Base-by-base conservation (phyloP, 495 filamentous ascomycete genomes). In the Aspergillus taichungensis region DNA sequence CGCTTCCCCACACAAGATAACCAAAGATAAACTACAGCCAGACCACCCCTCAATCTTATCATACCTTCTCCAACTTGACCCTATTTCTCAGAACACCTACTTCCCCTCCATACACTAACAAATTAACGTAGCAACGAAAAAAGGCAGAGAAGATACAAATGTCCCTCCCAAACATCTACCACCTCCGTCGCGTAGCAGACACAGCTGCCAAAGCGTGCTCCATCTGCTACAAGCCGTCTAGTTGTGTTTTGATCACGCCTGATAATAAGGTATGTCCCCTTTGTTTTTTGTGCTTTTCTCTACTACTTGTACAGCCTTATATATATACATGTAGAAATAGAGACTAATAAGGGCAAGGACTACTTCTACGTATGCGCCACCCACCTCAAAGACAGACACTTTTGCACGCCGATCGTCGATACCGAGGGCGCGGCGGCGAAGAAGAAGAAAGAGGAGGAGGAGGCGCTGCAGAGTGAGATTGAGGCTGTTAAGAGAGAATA, bases 301-400 rank as follows among this genome's bases (percentile, higher is more conserved):
- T 11, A 1, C 3, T 8, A 27, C 13, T 27, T 11, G 4, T 18
- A 18, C n/a, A n/a, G n/a, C n/a, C n/a, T n/a, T 40, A 18, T 27
- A 10, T 40, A 27, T 40, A 24, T 24, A 24, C 18, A 24, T 24
- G 18, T 24, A 24, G 18, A 24, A 4, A 24, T 30, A 32, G 27
- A 12, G 34, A 37, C 13, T 6, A 24, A 48, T 10, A 24, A 1
- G 13, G 10, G 7, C 24, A 59, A 94, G 87, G 92, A 98, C 61
- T 95, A 86, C 71, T 97, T 98, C 64, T 95, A 94, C 59, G 75
- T 91, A 29, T 98, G 92, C 56, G 75, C 80, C 10, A 70, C 75
- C 35, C 92, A 98, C 62, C 73, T 96, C 8, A 87, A 85, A 58
- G 92, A 98, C 58, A 72, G 74, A 14, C 75, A 83, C 9, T 95